These are phyloP conservation scores for Echeveria elegans DNA, from an alignment of 164 flowering plant species.

Conservation along the genomic window DNA sequence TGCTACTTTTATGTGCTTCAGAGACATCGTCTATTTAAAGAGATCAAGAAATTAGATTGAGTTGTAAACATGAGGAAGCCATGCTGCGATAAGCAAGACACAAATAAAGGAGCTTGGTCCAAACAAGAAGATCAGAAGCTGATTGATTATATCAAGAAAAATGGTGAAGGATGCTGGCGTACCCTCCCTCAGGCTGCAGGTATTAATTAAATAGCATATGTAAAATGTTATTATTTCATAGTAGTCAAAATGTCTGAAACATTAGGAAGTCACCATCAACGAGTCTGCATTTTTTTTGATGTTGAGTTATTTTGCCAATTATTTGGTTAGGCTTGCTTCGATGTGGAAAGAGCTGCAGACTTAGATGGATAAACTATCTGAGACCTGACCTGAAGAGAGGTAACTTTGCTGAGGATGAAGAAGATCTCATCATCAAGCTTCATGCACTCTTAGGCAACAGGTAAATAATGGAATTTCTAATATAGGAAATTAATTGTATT, in stretches of 20 bases:
- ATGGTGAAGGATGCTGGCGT: constrained; percentile 68
- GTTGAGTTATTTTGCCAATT: neutral
- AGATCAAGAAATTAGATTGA: neutral
- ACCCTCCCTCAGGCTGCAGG: constrained; percentile 64
- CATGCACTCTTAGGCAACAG: constrained; percentile 70
- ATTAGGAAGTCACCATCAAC: neutral
- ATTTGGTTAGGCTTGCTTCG: constrained; percentile 42
- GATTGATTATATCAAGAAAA: constrained; percentile 33
- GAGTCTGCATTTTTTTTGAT: neutral
- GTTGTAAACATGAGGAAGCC: constrained; percentile 36
- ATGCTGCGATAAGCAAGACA: constrained; percentile 46
- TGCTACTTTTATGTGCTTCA: neutral
- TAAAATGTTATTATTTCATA: neutral
- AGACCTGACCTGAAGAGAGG: constrained; percentile 62
- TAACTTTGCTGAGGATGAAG: constrained; percentile 65
- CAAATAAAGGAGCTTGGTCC: constrained; percentile 62
- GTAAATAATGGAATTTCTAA: constrained; percentile 13
- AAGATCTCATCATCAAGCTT: constrained; percentile 70
- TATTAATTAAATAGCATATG: constrained; percentile 2
- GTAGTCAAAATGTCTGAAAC: neutral
- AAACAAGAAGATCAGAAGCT: constrained; percentile 64
- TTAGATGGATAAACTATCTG: constrained; percentile 63
- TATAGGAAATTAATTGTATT: neutral
- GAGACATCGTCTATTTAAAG: neutral
- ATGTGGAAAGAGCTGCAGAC: constrained; percentile 58